Evolutionary conservation across 2,329 filamentous ascomycete genomes (phyloP).

Genomic region (Colletotrichum sojae): DNA sequence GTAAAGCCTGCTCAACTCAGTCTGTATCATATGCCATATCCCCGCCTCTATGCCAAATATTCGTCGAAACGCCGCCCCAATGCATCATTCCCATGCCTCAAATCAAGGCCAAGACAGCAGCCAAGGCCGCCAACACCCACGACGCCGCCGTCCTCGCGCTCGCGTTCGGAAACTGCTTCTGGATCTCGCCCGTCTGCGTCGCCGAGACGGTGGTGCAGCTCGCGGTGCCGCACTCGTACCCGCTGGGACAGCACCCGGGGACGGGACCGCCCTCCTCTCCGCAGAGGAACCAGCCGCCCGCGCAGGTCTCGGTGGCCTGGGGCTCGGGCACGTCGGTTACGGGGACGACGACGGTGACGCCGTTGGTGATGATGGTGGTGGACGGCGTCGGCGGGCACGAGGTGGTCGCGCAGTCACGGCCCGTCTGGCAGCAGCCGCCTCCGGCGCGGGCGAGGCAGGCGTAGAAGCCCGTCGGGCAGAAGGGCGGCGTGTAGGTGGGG

Average conservation of each 20-base stretch:
- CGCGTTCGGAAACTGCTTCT: slow-evolving; percentile 63
- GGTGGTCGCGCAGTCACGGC: slow-evolving; percentile 85
- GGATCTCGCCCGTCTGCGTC: slow-evolving; percentile 69
- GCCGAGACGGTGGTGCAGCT: slow-evolving; percentile 75
- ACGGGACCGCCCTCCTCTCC: slow-evolving; percentile 68
- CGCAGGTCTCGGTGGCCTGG: slow-evolving; percentile 69
- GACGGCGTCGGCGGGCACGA: slow-evolving; percentile 76
- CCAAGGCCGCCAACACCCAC: neutral
- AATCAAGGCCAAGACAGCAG: slow-evolving; percentile 17
- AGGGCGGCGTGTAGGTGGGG: slow-evolving; percentile 41
- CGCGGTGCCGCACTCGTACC: slow-evolving; percentile 79
- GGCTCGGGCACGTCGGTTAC: slow-evolving; percentile 61
- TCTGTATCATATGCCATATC: neutral
- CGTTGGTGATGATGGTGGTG: slow-evolving; percentile 77
- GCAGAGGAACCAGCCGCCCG: slow-evolving; percentile 85
- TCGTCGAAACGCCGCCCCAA: slow-evolving; percentile 24
- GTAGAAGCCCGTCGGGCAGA: slow-evolving; percentile 93
- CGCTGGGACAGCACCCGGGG: slow-evolving; percentile 87
- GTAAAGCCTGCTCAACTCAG: neutral
- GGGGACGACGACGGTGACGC: slow-evolving; percentile 80
- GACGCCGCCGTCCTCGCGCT: neutral
- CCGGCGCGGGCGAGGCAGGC: slow-evolving; percentile 88
- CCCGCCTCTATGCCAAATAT: neutral
- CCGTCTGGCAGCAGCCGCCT: slow-evolving; percentile 88
- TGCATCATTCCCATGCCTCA: slow-evolving; percentile 18